phyloP scores from a whole-genome alignment of 2,329 filamentous ascomycete genomes.

The Nemania bipapillata region DNA sequence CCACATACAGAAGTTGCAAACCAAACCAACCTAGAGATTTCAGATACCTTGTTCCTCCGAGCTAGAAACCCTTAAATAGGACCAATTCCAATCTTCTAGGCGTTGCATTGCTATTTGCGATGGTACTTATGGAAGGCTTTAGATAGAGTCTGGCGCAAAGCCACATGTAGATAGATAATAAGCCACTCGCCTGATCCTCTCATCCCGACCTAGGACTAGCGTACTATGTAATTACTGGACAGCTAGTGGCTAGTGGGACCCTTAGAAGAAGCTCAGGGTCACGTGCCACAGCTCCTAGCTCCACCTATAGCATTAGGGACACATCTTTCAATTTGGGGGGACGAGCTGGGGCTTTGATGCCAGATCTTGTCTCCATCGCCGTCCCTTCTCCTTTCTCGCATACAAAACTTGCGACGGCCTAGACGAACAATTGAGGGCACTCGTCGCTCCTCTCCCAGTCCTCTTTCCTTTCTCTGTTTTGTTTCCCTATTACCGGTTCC shows the following conservation, averaged over 20 bases:
- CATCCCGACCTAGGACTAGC: too few relatives aligned
- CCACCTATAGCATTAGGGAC: constrained; percentile 49
- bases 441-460: constrained; percentile 44
- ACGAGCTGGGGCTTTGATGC: constrained; percentile 47
- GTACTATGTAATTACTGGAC: background rate
- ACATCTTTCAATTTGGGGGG: constrained; percentile 49
- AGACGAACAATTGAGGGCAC: constrained; percentile 44
- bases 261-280: constrained; percentile 22
- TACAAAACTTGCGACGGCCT: constrained; percentile 50
- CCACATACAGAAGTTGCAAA: too few relatives aligned
- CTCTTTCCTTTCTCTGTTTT: constrained; percentile 40
- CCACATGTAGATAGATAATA: background rate
- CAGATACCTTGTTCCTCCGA: too few relatives aligned
- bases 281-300: constrained; percentile 40
- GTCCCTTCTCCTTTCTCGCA: constrained; percentile 46
- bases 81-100: too few relatives aligned
- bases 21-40: too few relatives aligned
- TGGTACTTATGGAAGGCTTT: too few relatives aligned
- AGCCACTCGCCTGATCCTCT: background rate
- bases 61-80: too few relatives aligned
- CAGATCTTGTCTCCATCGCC: constrained; percentile 46
- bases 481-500: constrained; percentile 38
- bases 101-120: too few relatives aligned
- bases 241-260: background rate
- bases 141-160: background rate